Evolutionary conservation across 345 rosid genomes (phyloP), one percentile per base, ranked within the genome.

Genomic region (Angophora floribunda): DNA sequence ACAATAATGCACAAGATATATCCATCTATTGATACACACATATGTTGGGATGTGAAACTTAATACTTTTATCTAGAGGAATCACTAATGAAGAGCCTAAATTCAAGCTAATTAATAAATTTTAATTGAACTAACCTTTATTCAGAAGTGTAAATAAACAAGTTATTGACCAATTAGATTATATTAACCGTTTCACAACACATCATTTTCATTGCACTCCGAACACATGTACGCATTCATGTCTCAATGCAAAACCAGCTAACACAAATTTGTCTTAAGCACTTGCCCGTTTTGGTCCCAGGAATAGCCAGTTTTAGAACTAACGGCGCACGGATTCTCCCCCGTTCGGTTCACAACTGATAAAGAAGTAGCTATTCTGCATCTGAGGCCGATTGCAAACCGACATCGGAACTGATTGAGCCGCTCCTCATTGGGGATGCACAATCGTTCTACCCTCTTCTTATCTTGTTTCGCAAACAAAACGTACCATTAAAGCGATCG

Each of bases 1-100:
- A 1, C 41, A 32, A 65, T 65, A 30, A 61, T 0, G 1, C 7
- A 0, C 16, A 61, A 28, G 32, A 28, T 26, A 7, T 61, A 61
- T 28, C 30, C 67, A 61, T 61, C 30, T 61, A 61, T 15, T 2
- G 32, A 61, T 61, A 12, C 26, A 13, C 32, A 61, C 11, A 28
- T 61, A n/a, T 61, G 28, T n/a, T 61, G 30, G 32, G 28, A 28
- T 26, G 67, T 15, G 7, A 6, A 59, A 59, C 30, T 26, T 59
- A 59, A 59, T 59, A 26, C 30, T 59, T 50, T 59, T 12, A 11
- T 26, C 67, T 59, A 10, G 67, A 28, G 67, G 26, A 61, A 61
- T 61, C 14, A 61, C 67, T 28, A 61, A 61, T n/a, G 30, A 61
- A 15, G 15, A 61, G 32, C 32, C 6, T 28, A 16, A 26, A 26